A percentile compares a stretch with the other conserved stretches of the same genome.
Conservation (phyloP, 1,139 yeast species). For the Geotrichum aggregatum region DNA sequence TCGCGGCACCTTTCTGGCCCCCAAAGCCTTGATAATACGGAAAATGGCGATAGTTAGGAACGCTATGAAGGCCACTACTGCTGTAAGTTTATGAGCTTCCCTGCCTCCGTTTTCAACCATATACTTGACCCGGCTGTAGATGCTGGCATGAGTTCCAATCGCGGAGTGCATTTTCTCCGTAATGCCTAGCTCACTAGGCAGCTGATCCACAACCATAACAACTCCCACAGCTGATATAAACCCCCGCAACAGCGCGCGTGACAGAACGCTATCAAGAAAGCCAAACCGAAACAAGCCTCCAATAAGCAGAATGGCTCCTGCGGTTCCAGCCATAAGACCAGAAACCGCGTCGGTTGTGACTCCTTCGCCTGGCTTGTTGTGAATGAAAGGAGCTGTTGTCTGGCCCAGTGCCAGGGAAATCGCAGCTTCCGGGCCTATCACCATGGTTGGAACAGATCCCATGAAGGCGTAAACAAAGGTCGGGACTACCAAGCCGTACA, state of each 20-base stretch:
- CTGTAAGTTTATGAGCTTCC: slow-evolving; percentile 37
- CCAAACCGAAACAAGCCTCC: slow-evolving; percentile 85
- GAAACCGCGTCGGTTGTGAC: slow-evolving; percentile 66
- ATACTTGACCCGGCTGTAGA: slow-evolving; percentile 65
- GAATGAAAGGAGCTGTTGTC: slow-evolving; percentile 58
- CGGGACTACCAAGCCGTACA: slow-evolving; percentile 74
- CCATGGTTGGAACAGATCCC: slow-evolving; percentile 95
- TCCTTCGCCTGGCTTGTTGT: slow-evolving; percentile 22
- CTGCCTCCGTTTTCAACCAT: slow-evolving; percentile 43
- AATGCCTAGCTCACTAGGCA: slow-evolving; percentile 69
- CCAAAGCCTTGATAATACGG: slow-evolving; percentile 26
- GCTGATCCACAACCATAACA: slow-evolving; percentile 78
- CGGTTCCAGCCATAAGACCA: slow-evolving; percentile 67
- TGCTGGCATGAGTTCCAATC: slow-evolving; percentile 65
- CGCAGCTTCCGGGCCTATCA: slow-evolving; percentile 96
- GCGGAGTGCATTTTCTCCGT: slow-evolving; percentile 39
- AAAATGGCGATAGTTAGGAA: slow-evolving; percentile 34
- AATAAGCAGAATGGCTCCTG: slow-evolving; percentile 70
- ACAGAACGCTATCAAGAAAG: slow-evolving; percentile 78
- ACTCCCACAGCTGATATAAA: slow-evolving; percentile 91
- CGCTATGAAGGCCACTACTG: slow-evolving; percentile 36
- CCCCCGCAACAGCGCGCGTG: slow-evolving; percentile 79
- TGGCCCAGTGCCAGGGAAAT: slow-evolving; percentile 88
- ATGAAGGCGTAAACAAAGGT: slow-evolving; percentile 77
- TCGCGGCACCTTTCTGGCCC: slow-evolving; percentile 6